Evolutionary conservation across 2,329 filamentous ascomycete species (phyloP).

Genomic region (Fusarium humuli): DNA sequence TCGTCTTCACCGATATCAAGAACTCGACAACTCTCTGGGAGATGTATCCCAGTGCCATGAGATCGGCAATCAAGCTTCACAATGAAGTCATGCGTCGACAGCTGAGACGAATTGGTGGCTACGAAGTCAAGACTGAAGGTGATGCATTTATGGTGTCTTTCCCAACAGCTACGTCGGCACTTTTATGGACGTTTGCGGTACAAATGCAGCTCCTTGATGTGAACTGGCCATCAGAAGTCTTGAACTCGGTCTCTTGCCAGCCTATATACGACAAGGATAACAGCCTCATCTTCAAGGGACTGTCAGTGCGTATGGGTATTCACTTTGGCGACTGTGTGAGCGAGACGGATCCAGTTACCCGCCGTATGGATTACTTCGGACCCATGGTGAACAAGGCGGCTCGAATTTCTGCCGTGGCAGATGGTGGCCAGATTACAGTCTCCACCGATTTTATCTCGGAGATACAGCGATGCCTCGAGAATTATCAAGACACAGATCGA

Average conservation of each 20-base stretch:
- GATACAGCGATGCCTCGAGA: slow-evolving; percentile 90
- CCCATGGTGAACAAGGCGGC: slow-evolving; percentile 99
- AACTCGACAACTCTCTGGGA: slow-evolving; percentile 98
- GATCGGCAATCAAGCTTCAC: slow-evolving; percentile 95
- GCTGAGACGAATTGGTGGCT: slow-evolving; percentile 91
- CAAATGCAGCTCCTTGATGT: slow-evolving; percentile 89
- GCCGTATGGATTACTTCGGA: slow-evolving; percentile 99
- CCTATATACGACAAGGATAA: slow-evolving; percentile 85
- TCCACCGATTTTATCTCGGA: slow-evolving; percentile 97
- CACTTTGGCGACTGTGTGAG: slow-evolving; percentile 96
- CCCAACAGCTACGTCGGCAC: slow-evolving; percentile 90
- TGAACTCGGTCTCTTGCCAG: slow-evolving; percentile 87
- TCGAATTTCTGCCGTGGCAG: slow-evolving; percentile 92
- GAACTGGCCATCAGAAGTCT: slow-evolving; percentile 91
- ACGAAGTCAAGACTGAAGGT: slow-evolving; percentile 99
- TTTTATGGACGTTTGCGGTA: slow-evolving; percentile 96
- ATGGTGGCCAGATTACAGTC: slow-evolving; percentile 96
- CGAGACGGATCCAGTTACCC: slow-evolving; percentile 94
- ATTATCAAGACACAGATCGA: slow-evolving; percentile 86
- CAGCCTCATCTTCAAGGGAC: slow-evolving; percentile 89
- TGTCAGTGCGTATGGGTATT: slow-evolving; percentile 97
- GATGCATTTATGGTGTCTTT: slow-evolving; percentile 99
- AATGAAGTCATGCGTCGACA: slow-evolving; percentile 97
- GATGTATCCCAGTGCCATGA: slow-evolving; percentile 93
- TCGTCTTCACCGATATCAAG: slow-evolving; percentile 99